Conservation (phyloP, 2,329 filamentous ascomycete species). For the Trichophyton benhamiae region DNA sequence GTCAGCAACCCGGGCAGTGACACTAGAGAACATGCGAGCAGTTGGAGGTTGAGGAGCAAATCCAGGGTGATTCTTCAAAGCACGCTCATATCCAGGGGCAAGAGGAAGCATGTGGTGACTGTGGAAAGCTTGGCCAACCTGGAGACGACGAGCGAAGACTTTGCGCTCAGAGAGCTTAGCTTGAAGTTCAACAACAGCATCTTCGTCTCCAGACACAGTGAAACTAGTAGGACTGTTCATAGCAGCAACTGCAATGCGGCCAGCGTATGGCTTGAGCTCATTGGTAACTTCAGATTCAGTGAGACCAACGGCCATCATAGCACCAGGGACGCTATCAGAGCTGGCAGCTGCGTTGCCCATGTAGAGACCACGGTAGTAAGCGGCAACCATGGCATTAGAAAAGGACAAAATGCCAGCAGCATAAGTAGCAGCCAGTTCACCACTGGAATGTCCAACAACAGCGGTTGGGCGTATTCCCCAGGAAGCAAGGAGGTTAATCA, state of each 20-base stretch:
- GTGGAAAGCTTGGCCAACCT: conserved; percentile 14
- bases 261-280: conserved; percentile 4
- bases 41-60: conserved; percentile 7
- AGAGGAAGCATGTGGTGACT: conserved; percentile 13
- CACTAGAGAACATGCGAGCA: conserved; percentile 8
- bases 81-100: conserved; percentile 8
- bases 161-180: conserved; percentile 4
- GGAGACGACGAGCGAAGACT: conserved; percentile 10
- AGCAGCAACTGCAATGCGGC: conserved; percentile 11
- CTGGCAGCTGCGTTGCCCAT: conserved; percentile 5
- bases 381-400: conserved; percentile 22
- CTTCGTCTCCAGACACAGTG: conserved; percentile 13
- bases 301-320: conserved; percentile 10
- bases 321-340: conserved; percentile 4
- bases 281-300: conserved; percentile 2
- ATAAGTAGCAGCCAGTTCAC: conserved; percentile 30
- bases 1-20: conserved; percentile 8
- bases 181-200: conserved; percentile 10
- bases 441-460: conserved; percentile 26
- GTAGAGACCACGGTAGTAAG: conserved; percentile 8
- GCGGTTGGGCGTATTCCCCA: conserved; percentile 20
- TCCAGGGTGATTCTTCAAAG: conserved; percentile 5
- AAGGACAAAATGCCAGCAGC: conserved; percentile 26
- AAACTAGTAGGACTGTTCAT: conserved; percentile 13
- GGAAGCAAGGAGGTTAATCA: conserved; percentile 25